Evolutionary conservation across 75 land plant genomes (phyloP).

Genomic region (Pseudotsuga menziesii): DNA sequence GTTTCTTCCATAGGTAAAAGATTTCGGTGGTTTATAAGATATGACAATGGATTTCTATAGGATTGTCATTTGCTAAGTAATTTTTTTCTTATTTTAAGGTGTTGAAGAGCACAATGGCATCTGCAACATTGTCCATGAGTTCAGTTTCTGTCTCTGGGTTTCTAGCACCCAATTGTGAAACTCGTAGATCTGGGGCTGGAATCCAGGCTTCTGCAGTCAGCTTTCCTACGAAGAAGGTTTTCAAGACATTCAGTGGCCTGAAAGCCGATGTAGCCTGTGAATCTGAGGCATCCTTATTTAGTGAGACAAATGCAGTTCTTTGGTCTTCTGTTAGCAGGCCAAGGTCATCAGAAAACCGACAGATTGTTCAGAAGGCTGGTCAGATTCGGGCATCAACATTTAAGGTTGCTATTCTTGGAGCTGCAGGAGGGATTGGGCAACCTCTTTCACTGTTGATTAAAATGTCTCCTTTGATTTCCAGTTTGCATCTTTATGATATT

Average conservation of each 20-base stretch:
- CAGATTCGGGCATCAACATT: constrained; percentile 48
- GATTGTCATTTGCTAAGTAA: constrained; percentile 5
- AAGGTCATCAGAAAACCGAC: background rate
- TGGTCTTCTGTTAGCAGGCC: background rate
- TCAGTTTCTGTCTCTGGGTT: background rate
- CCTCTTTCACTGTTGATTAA: constrained; percentile 72
- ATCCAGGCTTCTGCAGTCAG: background rate
- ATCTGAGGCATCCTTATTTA: constrained; percentile 1
- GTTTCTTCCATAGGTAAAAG: background rate
- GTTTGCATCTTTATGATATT: constrained; percentile 78
- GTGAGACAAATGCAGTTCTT: constrained; percentile 1
- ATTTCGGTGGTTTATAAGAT: background rate
- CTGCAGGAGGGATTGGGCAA: constrained; percentile 92
- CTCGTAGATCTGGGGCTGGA: background rate
- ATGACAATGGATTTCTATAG: background rate
- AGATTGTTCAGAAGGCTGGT: background rate
- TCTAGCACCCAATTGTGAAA: background rate
- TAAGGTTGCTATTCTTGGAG: constrained; percentile 86
- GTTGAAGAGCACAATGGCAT: constrained; percentile 4
- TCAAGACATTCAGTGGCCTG: background rate
- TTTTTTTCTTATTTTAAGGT: background rate
- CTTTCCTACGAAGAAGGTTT: background rate
- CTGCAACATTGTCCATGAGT: constrained; percentile 7
- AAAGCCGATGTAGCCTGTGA: constrained; percentile 1
- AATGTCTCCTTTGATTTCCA: constrained; percentile 79